Base-by-base conservation (phyloP, 164 flowering plant species). In the Annona squamosa region DNA sequence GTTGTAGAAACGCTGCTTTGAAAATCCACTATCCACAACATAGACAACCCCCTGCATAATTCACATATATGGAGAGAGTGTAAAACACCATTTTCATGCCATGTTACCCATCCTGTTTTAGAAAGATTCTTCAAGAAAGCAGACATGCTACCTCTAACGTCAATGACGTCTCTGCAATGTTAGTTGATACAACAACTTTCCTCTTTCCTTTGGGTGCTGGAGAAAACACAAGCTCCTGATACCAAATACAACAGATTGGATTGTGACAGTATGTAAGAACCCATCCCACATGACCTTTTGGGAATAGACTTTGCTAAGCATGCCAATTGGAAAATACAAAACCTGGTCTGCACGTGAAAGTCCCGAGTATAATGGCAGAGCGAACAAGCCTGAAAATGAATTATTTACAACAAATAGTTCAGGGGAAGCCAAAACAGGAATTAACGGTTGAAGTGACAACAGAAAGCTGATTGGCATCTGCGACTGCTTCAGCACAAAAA, bases 161-260 rank as follows among this genome's bases (percentile, higher is more conserved):
- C 85, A 96, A 83, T 26, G 99, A 96, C 46, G 99, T 93, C 83
- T 96, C 99, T 16, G 99, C 99, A 75, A 96, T 91, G 86, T 96
- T 96, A 73, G 99, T 96, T 65, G 99, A 87, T 71, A 93, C 82
- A 52, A 96, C 84, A 68, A 96, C 95, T 82, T 96, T 96, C 80
- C 99, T 91, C 85, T 96, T 89, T 47, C 97, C 95, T 81, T 95
- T 84, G 70, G 97, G 95, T 65, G 93, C 86, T 52, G 98, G 95
- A 73, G 92, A 85, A 84, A 96, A 96, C 19, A 96, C 74, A 71
- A 90, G 81, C 72, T 96, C 97, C 98, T 95, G 76, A 46, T 70
- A 74, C 71, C 64, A 77, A 76, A 71, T 57, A 16, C 70, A 41
- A 70, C 37, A 26, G 37, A 0, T 26, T 59, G 68, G 41, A 42